A percentile compares a stretch with the other conserved stretches of the same genome.
Evolutionary conservation across 2,329 filamentous ascomycete species (phyloP).

Genomic region (Gaeumannomyces sp.): DNA sequence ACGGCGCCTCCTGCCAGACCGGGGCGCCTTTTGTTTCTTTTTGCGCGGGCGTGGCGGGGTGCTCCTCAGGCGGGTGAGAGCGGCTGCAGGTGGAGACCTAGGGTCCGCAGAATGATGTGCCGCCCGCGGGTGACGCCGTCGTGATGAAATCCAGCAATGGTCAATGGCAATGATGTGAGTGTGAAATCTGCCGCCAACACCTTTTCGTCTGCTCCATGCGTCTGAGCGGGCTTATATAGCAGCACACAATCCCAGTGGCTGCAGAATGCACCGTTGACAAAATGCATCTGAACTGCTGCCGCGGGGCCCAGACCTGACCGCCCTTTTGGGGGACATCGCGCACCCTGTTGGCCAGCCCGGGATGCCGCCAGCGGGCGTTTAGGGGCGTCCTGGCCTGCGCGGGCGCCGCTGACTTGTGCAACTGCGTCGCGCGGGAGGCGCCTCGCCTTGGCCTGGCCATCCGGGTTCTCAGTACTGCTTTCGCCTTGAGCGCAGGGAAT

Average conservation of each 20-base stretch:
- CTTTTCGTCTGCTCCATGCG: no score
- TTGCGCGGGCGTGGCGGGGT: neutral
- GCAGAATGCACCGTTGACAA: no score
- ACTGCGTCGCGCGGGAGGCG: neutral
- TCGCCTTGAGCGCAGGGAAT: neutral
- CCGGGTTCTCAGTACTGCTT: constrained; percentile 8
- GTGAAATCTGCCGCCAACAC: no score
- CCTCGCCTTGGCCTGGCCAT: constrained; percentile 2
- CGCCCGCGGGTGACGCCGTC: neutral
- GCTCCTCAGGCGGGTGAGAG: no score
- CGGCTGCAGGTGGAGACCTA: neutral
- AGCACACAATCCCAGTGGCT: no score
- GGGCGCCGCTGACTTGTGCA: neutral
- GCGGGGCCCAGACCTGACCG: neutral
- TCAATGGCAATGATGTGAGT: no score
- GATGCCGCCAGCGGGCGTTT: neutral
- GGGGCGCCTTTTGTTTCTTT: neutral
- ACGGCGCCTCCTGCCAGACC: neutral
- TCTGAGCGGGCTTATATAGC: no score
- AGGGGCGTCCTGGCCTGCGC: neutral
- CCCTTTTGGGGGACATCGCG: neutral
- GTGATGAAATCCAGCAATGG: neutral
- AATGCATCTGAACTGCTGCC: no score
- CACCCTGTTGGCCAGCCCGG: neutral
- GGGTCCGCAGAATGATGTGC: neutral